phyloP scores from a whole-genome alignment of 495 filamentous ascomycete species.

The Alectoria sarmentosa region DNA sequence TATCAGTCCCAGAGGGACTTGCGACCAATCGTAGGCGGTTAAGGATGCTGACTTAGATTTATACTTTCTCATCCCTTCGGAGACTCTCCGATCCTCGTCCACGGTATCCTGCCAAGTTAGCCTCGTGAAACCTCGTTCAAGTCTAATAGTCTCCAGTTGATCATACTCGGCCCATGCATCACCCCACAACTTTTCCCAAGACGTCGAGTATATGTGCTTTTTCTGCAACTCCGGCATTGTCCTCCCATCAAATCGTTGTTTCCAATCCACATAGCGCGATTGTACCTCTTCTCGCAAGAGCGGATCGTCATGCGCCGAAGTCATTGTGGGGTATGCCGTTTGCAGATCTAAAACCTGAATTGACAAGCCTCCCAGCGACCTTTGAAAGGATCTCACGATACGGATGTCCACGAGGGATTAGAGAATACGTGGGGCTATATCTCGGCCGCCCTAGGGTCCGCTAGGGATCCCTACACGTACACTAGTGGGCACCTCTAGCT shows the following conservation, averaged over 20 bases:
- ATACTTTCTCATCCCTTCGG: background rate
- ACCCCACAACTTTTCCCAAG: background rate
- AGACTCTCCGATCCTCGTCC: background rate
- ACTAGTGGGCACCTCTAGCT: no score
- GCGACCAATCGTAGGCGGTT: background rate
- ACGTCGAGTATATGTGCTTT: background rate
- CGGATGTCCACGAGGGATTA: no score
- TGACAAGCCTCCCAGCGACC: no score
- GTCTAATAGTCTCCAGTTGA: background rate
- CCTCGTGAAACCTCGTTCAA: background rate
- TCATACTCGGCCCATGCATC: background rate
- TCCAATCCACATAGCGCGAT: background rate
- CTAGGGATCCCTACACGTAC: no score
- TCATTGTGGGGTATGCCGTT: background rate
- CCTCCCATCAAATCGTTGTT: background rate
- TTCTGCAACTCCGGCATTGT: background rate
- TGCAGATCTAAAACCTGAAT: background rate
- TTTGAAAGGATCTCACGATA: no score
- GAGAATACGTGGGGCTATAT: no score
- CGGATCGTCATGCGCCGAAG: background rate
- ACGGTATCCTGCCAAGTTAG: background rate
- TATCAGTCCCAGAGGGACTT: background rate
- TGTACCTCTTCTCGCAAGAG: background rate
- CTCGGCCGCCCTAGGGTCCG: no score
- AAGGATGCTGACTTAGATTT: background rate